Conservation (phyloP, 139 green algal genomes). For the Nannochloris sp. region DNA sequence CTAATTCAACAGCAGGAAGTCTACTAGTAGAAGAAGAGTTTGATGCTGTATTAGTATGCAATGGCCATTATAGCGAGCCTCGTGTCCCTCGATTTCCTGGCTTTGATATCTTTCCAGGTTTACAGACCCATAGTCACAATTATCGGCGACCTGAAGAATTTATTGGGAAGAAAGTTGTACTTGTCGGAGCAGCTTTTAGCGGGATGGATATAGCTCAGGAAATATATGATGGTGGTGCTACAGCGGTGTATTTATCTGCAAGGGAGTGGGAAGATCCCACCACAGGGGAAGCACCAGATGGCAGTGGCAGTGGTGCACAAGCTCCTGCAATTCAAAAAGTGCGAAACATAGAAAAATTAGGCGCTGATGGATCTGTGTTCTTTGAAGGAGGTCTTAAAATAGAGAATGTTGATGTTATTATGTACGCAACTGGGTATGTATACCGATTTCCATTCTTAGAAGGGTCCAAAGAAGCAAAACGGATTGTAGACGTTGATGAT, state of each 20-base stretch:
- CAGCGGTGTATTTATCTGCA: conserved; percentile 36
- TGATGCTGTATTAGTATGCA: conserved; percentile 70
- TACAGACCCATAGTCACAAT: conserved; percentile 41
- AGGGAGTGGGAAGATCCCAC: conserved; percentile 38
- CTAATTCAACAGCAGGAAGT: neutral
- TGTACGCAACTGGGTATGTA: conserved; percentile 48
- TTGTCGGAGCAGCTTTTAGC: conserved; percentile 55
- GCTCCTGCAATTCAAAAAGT: neutral
- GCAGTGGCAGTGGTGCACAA: neutral
- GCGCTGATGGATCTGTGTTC: conserved; percentile 25
- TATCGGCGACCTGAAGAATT: conserved; percentile 27
- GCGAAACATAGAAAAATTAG: conserved; percentile 17
- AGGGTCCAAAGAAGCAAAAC: neutral
- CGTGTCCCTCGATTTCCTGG: conserved; percentile 22
- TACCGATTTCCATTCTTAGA: conserved; percentile 61
- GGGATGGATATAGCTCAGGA: conserved; percentile 55
- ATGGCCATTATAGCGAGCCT: conserved; percentile 63
- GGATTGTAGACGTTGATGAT: conserved; percentile 39
- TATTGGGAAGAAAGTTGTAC: conserved; percentile 49
- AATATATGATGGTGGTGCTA: conserved; percentile 26
- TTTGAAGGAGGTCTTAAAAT: conserved; percentile 33
- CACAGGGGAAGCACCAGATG: conserved; percentile 4
- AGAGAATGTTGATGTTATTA: conserved; percentile 35
- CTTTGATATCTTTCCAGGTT: conserved; percentile 1
- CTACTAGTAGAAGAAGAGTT: conserved; percentile 19